Base-by-base conservation (phyloP, 2,329 filamentous ascomycete genomes). In the Xylariales sp. region DNA sequence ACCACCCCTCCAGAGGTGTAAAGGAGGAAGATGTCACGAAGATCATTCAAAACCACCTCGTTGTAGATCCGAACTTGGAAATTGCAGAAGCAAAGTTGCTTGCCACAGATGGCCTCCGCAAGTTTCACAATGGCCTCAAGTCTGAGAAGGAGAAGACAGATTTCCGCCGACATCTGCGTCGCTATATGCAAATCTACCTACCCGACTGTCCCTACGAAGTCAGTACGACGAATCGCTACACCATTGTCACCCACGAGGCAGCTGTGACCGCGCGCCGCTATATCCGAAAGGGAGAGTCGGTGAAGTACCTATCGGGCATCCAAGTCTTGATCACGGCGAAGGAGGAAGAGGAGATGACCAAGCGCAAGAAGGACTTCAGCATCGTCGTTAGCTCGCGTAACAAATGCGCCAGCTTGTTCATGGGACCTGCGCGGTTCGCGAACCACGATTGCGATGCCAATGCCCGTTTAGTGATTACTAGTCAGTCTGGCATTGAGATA, bases 361-460 rank as follows among this genome's bases (percentile, higher is more conserved):
- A 82, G 48, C 84, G 82, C 45, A 86, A 93, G 59, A 90, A 91
- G 57, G 93, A 98, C 59, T 98, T 98, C 61, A 96, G 90, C 61
- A 90, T 98, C 49, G 90, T 98, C 22, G 86, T 96, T 57, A 95
- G 90, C 47, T 91, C 88, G 51, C 78, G 93, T 44, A 91, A 86
- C 65, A 96, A 95, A 65, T 84, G 84, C 46, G 86, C 90, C 21
- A 95, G 88, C 38, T 70, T 98, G 31, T 97, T 98, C 59, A 82
- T 98, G 59, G 93, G 93, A 0, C 94, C 93, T 6, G 93, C 93
- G 24, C 82, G 93, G 38, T 97, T 98, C 61, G 89, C 93, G 19
- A 98, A 98, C 59, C 93, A 98, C 64, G 93, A 98, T 62, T 98
- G 93, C 66, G 78, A 86, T 51, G 88, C 93, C 22, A 98, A 97